phyloP scores from a whole-genome alignment of 805 yeast species.

The Sugiyamaella mastotermitis region DNA sequence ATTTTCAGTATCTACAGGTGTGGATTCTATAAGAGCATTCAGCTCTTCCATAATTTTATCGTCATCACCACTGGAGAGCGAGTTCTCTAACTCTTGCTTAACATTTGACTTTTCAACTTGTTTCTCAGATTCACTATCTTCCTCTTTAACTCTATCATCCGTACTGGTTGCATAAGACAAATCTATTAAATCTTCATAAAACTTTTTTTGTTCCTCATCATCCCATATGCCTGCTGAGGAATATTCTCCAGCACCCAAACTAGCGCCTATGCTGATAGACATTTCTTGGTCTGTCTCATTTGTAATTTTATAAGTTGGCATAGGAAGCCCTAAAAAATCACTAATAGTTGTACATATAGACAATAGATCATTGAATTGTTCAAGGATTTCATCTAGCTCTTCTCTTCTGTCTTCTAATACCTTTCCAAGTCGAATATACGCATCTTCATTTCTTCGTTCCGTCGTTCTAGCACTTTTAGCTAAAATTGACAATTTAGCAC shows the following conservation, averaged over 20 bases:
- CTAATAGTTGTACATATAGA: constrained; percentile 39
- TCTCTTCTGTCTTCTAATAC: constrained; percentile 36
- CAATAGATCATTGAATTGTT: constrained; percentile 36
- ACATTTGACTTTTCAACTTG: constrained; percentile 7
- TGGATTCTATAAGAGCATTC: constrained; percentile 23
- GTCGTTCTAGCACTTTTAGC: constrained; percentile 34
- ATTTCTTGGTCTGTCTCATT: constrained; percentile 25
- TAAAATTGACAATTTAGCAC: constrained; percentile 31
- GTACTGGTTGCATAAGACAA: constrained; percentile 38
- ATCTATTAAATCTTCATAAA: constrained; percentile 64
- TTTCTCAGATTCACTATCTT: constrained; percentile 24
- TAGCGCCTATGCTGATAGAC: constrained; percentile 15
- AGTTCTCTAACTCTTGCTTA: constrained; percentile 25
- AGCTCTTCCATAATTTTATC: constrained; percentile 19
- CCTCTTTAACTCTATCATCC: constrained; percentile 10
- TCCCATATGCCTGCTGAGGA: constrained; percentile 57
- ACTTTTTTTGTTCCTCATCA: constrained; percentile 54
- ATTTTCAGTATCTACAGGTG: too few relatives aligned
- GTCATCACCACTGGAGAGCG: constrained; percentile 7
- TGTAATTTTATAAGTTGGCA: constrained; percentile 31
- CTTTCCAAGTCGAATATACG: constrained; percentile 64
- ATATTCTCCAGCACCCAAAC: constrained; percentile 13
- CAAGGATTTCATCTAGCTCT: constrained; percentile 18
- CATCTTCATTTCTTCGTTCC: constrained; percentile 40
- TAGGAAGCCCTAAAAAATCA: constrained; percentile 34